Evolutionary conservation across 306 rosid genomes (phyloP), one percentile per base, ranked within the genome.

Genomic region (Neltuma alba): DNA sequence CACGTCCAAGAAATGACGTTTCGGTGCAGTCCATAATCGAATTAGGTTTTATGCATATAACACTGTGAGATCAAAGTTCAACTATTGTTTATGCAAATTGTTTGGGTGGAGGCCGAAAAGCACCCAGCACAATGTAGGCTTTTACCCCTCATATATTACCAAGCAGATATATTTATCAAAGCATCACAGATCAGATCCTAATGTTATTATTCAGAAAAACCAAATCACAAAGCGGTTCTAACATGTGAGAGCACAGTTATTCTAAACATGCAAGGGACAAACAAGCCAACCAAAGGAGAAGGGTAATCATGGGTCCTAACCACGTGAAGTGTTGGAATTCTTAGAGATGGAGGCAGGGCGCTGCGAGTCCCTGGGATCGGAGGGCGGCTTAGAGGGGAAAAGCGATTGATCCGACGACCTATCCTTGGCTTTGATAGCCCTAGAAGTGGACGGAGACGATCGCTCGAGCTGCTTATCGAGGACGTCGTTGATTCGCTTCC

Each of bases 361-460:
- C n/a, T n/a, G n/a, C 76, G 89, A 67, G 72, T 88, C 88, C 54
- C 79, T 81, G 44, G 63, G 89, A 77, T 67, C 52, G 28, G 9
- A 12, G n/a, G 76, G 77, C 4, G 72, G 67, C 73, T 40, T 68
- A 40, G 79, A 76, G 78, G 80, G 70, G 6, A 82, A 68, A 5
- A 83, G 50, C 25, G 89, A 36, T 74, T 76, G 81, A 68, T 70
- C 66, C 21, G 81, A 77, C 63, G 79, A 74, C 75, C 82, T 75
- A 36, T 88, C 95, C 86, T 84, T 88, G 79, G 87, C 88, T 86
- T 80, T 88, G 78, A 79, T 64, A 28, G 84, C 72, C 70, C 90
- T 83, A 67, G 96, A 89, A 65, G 96, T 81, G 40, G 93, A 91
- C 31, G 96, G 89, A 45, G 93, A 89, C 73, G 93, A 87, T 84